Base-by-base conservation (phyloP, 169 alveolate genomes). In the Plasmodium vivax region DNA sequence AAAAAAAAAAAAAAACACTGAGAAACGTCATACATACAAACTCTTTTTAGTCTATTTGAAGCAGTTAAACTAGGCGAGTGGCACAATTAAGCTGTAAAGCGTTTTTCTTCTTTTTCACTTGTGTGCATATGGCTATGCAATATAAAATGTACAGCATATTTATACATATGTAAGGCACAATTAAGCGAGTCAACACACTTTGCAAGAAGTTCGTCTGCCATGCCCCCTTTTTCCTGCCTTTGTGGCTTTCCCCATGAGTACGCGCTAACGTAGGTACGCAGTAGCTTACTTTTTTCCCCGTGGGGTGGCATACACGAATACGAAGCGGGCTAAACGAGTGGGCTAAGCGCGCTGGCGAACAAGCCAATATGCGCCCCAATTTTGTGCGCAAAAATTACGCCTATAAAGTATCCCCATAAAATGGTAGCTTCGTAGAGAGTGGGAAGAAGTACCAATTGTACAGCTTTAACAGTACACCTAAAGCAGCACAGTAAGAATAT, bases 1-100 rank as follows among this genome's bases (percentile, higher is more conserved):
- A 82, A 43, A 82, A 82, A 56, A 56, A 58, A 82, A 81, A 81
- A 34, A 62, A 23, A 8, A 5, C 5, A 58, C n/a, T 62, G 36
- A 16, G 23, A 62, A 62, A 19, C 47, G 58, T 36, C 47, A 38
- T 43, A 30, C 34, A 45, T 81, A 81, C 38, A 45, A 23, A 47
- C 47, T 27, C 10, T 47, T 82, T 7, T 82, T 82, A 47, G 62
- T 82, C 77, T 82, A 82, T 51, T 82, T 47, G 36, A 38, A 79
- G 14, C n/a, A 82, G 14, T 19, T 47, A 82, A 82, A 30, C 56
- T 3, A 72, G 54, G 62, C 8, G 51, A 23, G 77, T 27, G 73
- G 75, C 34, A 47, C 54, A 82, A 82, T 51, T 43, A 16, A n/a
- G 30, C 62, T 51, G 12, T 68, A 68, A 68, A 23, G 32, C 77